Percentiles rank a stretch among this genome's conserved stretches.
Evolutionary conservation across 352 stramenopile species (phyloP).

Genomic region (Phytopythium sindhum): DNA sequence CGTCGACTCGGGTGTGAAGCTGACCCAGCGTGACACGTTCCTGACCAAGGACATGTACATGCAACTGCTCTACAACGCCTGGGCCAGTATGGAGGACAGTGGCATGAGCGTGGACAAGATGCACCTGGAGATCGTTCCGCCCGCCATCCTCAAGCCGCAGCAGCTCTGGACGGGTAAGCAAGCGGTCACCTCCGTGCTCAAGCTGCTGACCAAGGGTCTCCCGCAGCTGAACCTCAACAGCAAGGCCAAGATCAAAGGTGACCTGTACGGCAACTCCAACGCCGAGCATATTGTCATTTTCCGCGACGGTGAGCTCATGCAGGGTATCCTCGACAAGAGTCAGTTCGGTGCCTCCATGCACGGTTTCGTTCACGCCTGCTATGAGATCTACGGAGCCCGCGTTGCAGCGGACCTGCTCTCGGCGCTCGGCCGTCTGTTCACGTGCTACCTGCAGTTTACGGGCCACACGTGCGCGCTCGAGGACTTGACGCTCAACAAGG

Average conservation of each 20-base stretch:
- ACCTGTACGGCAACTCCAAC: constrained; percentile 92
- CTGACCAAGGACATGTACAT: constrained; percentile 98
- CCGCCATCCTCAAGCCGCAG: constrained; percentile 96
- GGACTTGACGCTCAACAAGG: constrained; percentile 95
- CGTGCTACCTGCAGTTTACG: constrained; percentile 97
- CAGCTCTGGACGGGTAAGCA: constrained; percentile 99
- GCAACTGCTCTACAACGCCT: constrained; percentile 96
- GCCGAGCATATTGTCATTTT: constrained; percentile 97
- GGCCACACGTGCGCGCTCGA: constrained; percentile 99
- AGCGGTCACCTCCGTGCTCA: constrained; percentile 96
- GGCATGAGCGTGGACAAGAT: constrained; percentile 82
- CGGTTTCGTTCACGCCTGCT: constrained; percentile 97
- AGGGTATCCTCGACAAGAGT: constrained; percentile 98
- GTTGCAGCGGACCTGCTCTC: constrained; percentile 82
- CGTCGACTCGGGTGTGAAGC: constrained; percentile 98
- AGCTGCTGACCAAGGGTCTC: constrained; percentile 90
- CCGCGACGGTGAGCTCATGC: constrained; percentile 93
- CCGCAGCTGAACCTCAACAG: constrained; percentile 91
- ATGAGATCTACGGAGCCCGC: constrained; percentile 87
- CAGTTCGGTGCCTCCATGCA: constrained; percentile 98
- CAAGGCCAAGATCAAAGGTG: constrained; percentile 96
- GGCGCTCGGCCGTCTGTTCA: constrained; percentile 92
- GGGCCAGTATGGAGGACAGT: constrained; percentile 93
- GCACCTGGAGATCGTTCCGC: constrained; percentile 95
- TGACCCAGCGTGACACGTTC: constrained; percentile 98